Evolutionary conservation across 2,329 filamentous ascomycete species (phyloP).

Genomic region (Rugonectria rugulosa): DNA sequence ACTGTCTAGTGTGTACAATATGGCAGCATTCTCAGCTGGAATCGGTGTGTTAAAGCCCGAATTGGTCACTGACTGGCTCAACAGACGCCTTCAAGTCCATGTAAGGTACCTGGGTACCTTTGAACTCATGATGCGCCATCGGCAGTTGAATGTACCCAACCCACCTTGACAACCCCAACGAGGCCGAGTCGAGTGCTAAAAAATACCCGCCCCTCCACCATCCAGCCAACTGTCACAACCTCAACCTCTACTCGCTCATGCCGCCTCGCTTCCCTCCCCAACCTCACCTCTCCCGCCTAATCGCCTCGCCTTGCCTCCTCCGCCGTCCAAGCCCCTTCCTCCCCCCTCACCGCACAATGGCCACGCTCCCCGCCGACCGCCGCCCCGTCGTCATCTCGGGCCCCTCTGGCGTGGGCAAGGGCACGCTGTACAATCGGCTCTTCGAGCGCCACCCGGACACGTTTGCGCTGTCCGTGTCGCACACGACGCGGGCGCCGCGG

Average conservation of each 20-base stretch:
- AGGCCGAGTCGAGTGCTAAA: too few relatives aligned
- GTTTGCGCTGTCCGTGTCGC: conserved; percentile 67
- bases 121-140: too few relatives aligned
- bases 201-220: conserved; percentile 8
- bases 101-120: too few relatives aligned
- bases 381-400: conserved; percentile 81
- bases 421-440: conserved; percentile 77
- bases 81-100: too few relatives aligned
- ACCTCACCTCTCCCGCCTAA: neutral
- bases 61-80: too few relatives aligned
- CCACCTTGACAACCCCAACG: conserved; percentile 1
- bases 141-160: too few relatives aligned
- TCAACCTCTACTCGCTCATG: neutral
- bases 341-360: conserved; percentile 26
- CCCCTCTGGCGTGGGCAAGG: conserved; percentile 82
- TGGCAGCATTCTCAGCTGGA: too few relatives aligned
- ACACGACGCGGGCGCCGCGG: conserved; percentile 85
- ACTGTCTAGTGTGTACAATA: too few relatives aligned
- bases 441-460: conserved; percentile 63
- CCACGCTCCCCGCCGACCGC: conserved; percentile 51
- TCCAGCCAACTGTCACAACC: neutral
- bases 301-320: neutral
- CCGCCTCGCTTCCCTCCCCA: conserved; percentile 1
- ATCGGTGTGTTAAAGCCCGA: too few relatives aligned
- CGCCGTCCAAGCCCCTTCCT: neutral